Base-by-base conservation (phyloP, 352 stramenopile species). In the Blastocystis sp. region DNA sequence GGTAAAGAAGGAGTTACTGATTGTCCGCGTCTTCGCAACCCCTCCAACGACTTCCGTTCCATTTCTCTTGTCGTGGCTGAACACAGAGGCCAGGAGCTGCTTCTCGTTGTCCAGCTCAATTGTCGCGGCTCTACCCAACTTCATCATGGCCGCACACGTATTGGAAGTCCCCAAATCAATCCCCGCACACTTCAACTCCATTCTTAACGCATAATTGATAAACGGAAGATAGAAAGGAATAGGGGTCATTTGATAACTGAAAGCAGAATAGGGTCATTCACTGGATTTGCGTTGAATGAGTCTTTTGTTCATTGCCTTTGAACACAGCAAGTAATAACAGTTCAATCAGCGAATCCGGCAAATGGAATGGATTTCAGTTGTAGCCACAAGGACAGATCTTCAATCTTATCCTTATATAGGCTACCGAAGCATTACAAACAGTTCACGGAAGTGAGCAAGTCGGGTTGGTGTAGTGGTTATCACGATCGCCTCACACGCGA, bases 91-190 rank as follows among this genome's bases (percentile, higher is more conserved):
- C 9, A 81, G 6, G 0, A 81, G n/a, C 3, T 24, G 28, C 0
- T 2, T n/a, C 65, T 9, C 11, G 40, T 10, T 21, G 4, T 52
- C 11, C 3, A 57, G 38, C 1, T 9, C 45, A 77, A 77, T 38
- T 11, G 3, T 2, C 17, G 57, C 68, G 3, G 9, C 21, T 4
- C 21, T 79, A n/a, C 48, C 48, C 21, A 61, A 54, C 9, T 45
- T 34, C 19, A 43, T n/a, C 7, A 62, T 43, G 28, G n/a, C 65
- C 0, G 19, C 71, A 0, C 45, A 68, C 3, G 42, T 38, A 40
- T 81, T 81, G 0, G 42, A 65, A 21, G 71, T 81, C 40, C 71
- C 71, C 7, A 81, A 28, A 65, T 81, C 71, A 65, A 81, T 81
- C 0, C 71, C 71, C 2, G 61, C 71, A 66, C n/a, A 81, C 42